These are phyloP conservation scores for Coleophoma crateriformis DNA, from an alignment of 2,329 filamentous ascomycete species.

Conservation along the genomic window DNA sequence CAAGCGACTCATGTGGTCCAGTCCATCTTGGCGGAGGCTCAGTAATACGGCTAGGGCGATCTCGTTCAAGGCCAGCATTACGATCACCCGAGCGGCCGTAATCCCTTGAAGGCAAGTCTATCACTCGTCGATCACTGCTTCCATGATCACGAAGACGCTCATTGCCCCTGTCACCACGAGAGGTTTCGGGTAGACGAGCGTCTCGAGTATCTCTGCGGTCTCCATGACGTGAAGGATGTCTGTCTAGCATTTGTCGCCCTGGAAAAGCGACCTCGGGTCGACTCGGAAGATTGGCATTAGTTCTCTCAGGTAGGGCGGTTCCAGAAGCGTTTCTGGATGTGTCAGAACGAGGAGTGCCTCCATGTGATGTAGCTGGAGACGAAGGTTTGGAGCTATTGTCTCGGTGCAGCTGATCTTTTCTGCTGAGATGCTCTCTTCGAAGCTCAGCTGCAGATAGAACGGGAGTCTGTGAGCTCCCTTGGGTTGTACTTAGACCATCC, in stretches of 20 bases:
- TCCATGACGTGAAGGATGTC: constrained; percentile 20
- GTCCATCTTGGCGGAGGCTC: constrained; percentile 24
- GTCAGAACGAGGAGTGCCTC: constrained; percentile 18
- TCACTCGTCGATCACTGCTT: constrained; percentile 18
- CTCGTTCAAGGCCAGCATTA: constrained; percentile 14
- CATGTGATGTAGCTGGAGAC: constrained; percentile 8
- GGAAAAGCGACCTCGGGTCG: constrained; percentile 27
- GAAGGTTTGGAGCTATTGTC: constrained; percentile 20
- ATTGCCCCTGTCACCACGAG: constrained; percentile 13
- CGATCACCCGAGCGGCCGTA: constrained; percentile 20
- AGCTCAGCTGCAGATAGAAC: constrained; percentile 10
- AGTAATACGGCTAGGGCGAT: constrained; percentile 14
- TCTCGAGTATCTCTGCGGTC: constrained; percentile 25
- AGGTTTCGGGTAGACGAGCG: constrained; percentile 12
- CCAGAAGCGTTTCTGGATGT: constrained; percentile 7
- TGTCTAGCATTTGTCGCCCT: constrained; percentile 19
- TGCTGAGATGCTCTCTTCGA: constrained; percentile 20
- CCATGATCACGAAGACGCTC: constrained; percentile 24
- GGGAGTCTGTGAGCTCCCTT: constrained; percentile 2
- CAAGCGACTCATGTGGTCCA: constrained; percentile 19
- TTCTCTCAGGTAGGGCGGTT: constrained; percentile 11
- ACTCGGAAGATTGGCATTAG: constrained; percentile 20
- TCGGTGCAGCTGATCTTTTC: constrained; percentile 20
- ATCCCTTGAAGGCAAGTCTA: constrained; percentile 19
- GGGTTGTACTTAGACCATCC: neutral